These are phyloP conservation scores for Cornus suecica DNA, from an alignment of 148 eudicot species.

Conservation along the genomic window DNA sequence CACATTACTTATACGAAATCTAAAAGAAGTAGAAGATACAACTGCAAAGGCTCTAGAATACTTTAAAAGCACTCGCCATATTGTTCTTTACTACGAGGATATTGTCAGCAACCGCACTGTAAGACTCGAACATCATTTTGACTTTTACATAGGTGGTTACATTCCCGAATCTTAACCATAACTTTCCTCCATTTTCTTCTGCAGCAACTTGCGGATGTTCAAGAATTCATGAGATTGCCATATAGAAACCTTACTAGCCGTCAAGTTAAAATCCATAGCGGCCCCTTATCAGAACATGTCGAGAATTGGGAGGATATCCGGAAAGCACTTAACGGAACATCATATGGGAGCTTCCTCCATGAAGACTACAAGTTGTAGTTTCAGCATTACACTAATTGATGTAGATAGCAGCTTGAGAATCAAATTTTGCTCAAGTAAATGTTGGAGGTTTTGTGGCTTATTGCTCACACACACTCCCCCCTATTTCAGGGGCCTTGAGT, in stretches of 20 bases:
- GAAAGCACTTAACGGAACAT: conserved; percentile 47
- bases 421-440: conserved; percentile 1
- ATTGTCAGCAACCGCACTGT: conserved; percentile 52
- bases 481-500: too few species aligned
- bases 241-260: conserved; percentile 46
- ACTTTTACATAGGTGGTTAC: not conserved
- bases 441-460: not conserved
- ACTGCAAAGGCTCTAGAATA: conserved; percentile 35
- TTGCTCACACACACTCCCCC: too few species aligned
- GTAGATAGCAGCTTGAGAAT: conserved; percentile 11
- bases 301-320: conserved; percentile 59
- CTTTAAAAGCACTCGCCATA: conserved; percentile 64
- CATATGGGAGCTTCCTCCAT: conserved; percentile 44
- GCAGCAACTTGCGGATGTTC: conserved; percentile 64
- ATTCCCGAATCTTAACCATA: not conserved
- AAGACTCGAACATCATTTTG: conserved; percentile 10
- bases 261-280: conserved; percentile 69
- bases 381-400: not conserved
- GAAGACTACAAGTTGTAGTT: conserved; percentile 32
- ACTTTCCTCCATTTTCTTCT: not conserved
- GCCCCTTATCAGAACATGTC: conserved; percentile 42
- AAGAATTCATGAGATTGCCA: conserved; percentile 56
- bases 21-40: conserved; percentile 37
- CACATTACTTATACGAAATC: conserved; percentile 27
- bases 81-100: conserved; percentile 66